Evolutionary conservation across 306 rosid genomes (phyloP), one percentile per base, ranked within the genome.

Genomic region (Crataegus laevigata): DNA sequence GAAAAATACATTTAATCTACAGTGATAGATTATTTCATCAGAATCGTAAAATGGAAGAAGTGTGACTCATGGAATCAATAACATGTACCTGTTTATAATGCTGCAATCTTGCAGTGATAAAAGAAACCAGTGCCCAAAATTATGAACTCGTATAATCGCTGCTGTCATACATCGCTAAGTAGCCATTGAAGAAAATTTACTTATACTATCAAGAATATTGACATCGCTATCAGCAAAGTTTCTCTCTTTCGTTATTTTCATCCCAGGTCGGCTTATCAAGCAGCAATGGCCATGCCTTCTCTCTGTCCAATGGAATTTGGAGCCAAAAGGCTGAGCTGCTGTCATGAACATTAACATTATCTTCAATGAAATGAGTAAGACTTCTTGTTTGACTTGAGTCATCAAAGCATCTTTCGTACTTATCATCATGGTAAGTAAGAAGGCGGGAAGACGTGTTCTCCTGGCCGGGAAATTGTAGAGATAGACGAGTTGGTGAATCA

Each of bases 241-340:
- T 29, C n/a, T 38, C 30, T 26, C 25, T 61, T 28, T 61, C 66
- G 11, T 9, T 55, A 22, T 11, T 42, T 38, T 22, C 70, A 29
- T 69, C 71, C 69, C 74, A 78, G 51, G 61, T 78, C 50, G 75
- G 32, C 36, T 45, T n/a, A 58, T 79, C 71, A 59, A 77, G 79
- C 72, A 76, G 72, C 78, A 84, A 83, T 43, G 82, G 78, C 51
- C 55, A 73, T 68, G 85, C 42, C 73, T 58, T 74, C 65, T 82
- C 77, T 65, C 82, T 81, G 68, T 78, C 79, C 80, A 75, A 57
- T 32, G 84, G 68, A 73, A 79, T 29, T 11, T 67, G 86, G 66
- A 63, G 84, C 77, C 72, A 77, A 61, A 82, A 81, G 71, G 89
- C 79, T 13, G 83, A 69, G 64, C 61, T 38, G 67, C 76, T 75